Conservation (phyloP, 106 monocot genomes). For the Platanthera guangdongensis region DNA sequence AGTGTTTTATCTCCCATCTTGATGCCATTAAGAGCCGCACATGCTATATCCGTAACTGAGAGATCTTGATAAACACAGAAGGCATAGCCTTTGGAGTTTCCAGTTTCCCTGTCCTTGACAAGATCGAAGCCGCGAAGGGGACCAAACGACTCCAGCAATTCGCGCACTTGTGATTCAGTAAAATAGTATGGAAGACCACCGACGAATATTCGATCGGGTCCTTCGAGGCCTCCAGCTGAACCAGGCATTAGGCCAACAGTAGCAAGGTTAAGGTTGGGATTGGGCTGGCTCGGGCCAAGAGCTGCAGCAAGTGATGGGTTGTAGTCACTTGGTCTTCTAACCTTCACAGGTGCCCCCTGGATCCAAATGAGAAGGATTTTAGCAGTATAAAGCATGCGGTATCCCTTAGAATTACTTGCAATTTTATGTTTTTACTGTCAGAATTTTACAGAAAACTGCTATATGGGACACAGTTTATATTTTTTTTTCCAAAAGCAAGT, state of each 20-base stretch:
- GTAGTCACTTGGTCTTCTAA: slow-evolving; percentile 84
- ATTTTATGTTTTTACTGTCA: no score
- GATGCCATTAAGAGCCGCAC: slow-evolving; percentile 95
- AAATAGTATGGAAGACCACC: slow-evolving; percentile 80
- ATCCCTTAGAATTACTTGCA: no score
- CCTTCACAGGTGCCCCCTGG: slow-evolving; percentile 89
- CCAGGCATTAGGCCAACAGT: slow-evolving; percentile 64
- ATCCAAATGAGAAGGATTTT: slow-evolving; percentile 19
- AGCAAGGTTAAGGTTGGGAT: slow-evolving; percentile 55
- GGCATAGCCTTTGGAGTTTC: slow-evolving; percentile 84
- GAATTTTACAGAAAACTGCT: no score
- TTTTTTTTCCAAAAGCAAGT: no score
- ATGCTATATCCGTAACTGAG: slow-evolving; percentile 81
- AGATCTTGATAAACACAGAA: slow-evolving; percentile 90
- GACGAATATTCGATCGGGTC: slow-evolving; percentile 70
- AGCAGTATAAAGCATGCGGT: not conserved
- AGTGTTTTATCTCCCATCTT: slow-evolving; percentile 96
- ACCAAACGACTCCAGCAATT: slow-evolving; percentile 69
- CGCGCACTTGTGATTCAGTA: slow-evolving; percentile 64
- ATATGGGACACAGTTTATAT: no score
- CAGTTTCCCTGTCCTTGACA: slow-evolving; percentile 90
- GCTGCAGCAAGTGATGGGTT: slow-evolving; percentile 69
- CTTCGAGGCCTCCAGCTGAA: slow-evolving; percentile 62
- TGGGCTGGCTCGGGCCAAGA: slow-evolving; percentile 69
- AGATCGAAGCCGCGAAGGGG: slow-evolving; percentile 85